phyloP scores from a whole-genome alignment of 2,329 filamentous ascomycete genomes.

The Talaromyces sp. region DNA sequence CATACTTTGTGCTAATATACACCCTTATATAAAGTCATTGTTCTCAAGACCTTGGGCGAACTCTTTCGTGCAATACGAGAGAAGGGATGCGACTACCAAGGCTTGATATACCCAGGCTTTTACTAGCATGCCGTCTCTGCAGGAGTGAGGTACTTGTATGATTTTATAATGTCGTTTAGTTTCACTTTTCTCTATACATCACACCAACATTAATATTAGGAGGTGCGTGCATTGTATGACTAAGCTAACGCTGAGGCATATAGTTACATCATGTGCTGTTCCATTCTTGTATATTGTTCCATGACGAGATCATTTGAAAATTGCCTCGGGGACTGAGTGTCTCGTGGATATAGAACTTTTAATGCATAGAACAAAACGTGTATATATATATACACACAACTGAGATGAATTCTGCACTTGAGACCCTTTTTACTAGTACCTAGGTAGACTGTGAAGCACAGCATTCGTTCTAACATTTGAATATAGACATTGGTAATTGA shows the following conservation, averaged over 20 bases:
- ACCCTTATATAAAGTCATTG: constrained; percentile 48
- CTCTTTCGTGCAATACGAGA: constrained; percentile 72
- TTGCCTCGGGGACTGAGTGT: background rate
- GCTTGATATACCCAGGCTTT: constrained; percentile 6
- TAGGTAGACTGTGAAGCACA: background rate
- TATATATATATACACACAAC: background rate
- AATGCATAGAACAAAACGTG: constrained; percentile 3
- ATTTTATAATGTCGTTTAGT: background rate
- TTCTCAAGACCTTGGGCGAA: constrained; percentile 73
- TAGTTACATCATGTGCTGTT: background rate
- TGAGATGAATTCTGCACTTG: background rate
- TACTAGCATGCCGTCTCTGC: background rate
- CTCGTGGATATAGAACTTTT: background rate
- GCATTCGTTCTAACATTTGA: background rate
- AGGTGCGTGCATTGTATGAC: background rate
- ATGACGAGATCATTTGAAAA: background rate
- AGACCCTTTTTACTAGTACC: background rate
- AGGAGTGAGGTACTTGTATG: constrained; percentile 2
- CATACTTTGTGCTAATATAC: background rate
- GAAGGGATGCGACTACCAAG: constrained; percentile 31
- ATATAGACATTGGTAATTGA: background rate
- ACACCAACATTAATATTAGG: background rate
- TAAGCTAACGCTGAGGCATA: background rate
- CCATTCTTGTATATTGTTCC: constrained; percentile 16
- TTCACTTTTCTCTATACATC: background rate